These are phyloP conservation scores for Microsporum audouinii DNA, from an alignment of 2,329 filamentous ascomycete species.

Conservation along the genomic window DNA sequence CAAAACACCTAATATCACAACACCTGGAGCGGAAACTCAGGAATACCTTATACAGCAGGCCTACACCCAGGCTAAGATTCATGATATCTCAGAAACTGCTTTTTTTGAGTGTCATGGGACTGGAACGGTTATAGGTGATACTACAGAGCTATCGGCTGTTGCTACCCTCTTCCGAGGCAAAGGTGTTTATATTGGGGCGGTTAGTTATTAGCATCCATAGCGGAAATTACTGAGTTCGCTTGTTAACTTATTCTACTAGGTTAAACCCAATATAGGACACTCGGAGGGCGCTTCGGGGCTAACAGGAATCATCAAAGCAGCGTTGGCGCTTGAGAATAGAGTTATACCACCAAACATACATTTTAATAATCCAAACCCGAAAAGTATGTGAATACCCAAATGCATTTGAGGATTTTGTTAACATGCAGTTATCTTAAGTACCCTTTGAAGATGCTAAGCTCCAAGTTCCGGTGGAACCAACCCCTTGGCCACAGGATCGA, in stretches of 20 bases:
- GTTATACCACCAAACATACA: constrained; percentile 20
- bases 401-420: background rate
- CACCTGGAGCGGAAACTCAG: constrained; percentile 14
- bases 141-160: background rate
- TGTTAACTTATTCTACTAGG: background rate
- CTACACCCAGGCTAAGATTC: constrained; percentile 50
- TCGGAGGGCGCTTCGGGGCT: constrained; percentile 21
- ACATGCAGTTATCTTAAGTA: background rate
- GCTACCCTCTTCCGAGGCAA: background rate
- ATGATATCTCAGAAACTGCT: constrained; percentile 25
- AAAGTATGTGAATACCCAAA: constrained; percentile 4
- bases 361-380: background rate
- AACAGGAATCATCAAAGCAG: constrained; percentile 21
- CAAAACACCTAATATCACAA: constrained; percentile 17
- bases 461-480: constrained; percentile 8
- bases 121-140: background rate
- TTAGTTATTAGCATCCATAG: background rate
- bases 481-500: constrained; percentile 19
- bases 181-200: background rate
- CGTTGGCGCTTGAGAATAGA: constrained; percentile 20
- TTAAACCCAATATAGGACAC: constrained; percentile 25
- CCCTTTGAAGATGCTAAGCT: background rate
- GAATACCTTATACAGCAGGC: constrained; percentile 33
- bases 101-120: background rate
- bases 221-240: background rate